These are phyloP conservation scores for Monascus ruber DNA, from an alignment of 2,329 filamentous ascomycete genomes.

Conservation along the genomic window DNA sequence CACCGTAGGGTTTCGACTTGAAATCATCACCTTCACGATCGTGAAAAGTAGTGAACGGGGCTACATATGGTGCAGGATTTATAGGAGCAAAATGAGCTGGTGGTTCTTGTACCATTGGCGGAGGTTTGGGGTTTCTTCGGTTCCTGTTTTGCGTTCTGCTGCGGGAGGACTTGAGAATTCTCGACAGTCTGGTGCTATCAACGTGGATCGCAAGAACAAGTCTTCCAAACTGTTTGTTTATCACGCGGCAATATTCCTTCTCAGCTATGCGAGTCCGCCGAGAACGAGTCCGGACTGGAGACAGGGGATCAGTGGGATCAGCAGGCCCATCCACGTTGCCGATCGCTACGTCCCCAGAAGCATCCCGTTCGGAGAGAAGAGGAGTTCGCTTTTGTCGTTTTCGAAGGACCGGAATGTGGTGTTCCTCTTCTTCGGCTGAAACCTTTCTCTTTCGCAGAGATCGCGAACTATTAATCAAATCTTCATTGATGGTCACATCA, in stretches of 20 bases:
- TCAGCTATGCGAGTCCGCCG: conserved; percentile 41
- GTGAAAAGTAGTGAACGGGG: conserved; percentile 77
- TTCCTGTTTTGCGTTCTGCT: conserved; percentile 49
- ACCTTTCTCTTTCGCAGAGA: conserved; percentile 75
- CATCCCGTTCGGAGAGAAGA: conserved; percentile 12
- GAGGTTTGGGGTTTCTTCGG: conserved; percentile 31
- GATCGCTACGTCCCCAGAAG: conserved; percentile 9
- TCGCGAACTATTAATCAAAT: conserved; percentile 64
- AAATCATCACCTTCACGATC: conserved; percentile 81
- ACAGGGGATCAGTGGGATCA: conserved; percentile 6
- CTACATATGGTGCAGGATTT: conserved; percentile 53
- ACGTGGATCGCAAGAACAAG: conserved; percentile 50
- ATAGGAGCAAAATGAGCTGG: conserved; percentile 50
- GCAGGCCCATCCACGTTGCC: conserved; percentile 8
- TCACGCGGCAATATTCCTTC: conserved; percentile 27
- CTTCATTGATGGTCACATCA: conserved; percentile 58
- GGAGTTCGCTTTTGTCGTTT: conserved; percentile 31
- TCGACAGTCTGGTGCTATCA: conserved; percentile 46
- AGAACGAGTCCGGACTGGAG: conserved; percentile 40
- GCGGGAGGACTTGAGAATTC: conserved; percentile 45
- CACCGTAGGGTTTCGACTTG: conserved; percentile 90
- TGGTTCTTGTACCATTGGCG: conserved; percentile 28
- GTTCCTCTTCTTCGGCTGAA: conserved; percentile 53
- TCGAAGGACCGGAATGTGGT: conserved; percentile 35
- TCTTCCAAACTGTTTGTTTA: conserved; percentile 32